Evolutionary conservation across 352 stramenopile genomes (phyloP), one percentile per base, ranked within the genome.

Genomic region (Thalassiosira mediterranea): DNA sequence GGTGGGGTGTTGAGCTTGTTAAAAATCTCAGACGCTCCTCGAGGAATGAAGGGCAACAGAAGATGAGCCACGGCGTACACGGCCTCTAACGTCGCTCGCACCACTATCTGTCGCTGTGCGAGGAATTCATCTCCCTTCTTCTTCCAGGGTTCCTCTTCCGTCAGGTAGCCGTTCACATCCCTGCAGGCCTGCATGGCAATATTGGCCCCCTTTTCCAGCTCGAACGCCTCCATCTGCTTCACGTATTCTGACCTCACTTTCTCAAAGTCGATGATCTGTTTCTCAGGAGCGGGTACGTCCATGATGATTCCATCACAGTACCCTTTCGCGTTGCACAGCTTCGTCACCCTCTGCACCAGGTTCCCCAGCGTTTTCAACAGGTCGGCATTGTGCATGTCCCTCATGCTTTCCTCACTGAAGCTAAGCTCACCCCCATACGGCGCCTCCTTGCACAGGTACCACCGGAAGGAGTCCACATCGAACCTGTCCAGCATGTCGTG

Each of bases 331-430:
- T 53, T 63, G 72, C 93, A 97, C 49, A 99, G 95, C 58, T 95
- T 98, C 32, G 97, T 95, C 0, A 94, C 96, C 66, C 97, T 95
- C 81, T 99, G 95, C 38, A 99, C 95, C 25, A 99, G 86, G 84
- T 99, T 99, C 56, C 94, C 94, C n/a, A 97, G 72, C 10, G 88
- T 95, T 77, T 97, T 90, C 62, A 86, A 91, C 26, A 97, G 81
- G 82, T 99, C 97, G 25, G 95, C 89, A 91, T 99, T 99, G 87
- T 99, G 96, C 84, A 98, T 98, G 68, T 97, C 95, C 31, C 97
- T 89, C 62, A 99, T 92, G 59, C 95, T 95, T 10, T 91, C 81
- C 67, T 93, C 80, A 26, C 69, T 89, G 79, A 96, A 96, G 25
- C 84, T 88, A 21, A 99, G 91, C 81, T 99, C 97, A 62, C 95